phyloP scores from a whole-genome alignment of 2,329 filamentous ascomycete genomes.

The Sporothrix pallida region DNA sequence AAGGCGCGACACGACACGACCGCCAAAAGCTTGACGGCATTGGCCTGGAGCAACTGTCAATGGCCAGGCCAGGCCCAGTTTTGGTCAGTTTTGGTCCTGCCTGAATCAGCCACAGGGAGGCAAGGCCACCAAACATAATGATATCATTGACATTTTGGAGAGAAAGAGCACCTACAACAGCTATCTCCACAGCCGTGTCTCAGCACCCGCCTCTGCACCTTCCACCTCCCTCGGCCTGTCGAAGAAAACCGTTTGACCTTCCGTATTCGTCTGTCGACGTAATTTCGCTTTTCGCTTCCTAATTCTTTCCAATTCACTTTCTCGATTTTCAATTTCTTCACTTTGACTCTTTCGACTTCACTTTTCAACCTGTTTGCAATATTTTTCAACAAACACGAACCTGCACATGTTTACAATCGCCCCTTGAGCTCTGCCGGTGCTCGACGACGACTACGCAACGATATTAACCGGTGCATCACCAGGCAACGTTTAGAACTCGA shows the following conservation, averaged over 20 bases:
- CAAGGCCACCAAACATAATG: constrained; percentile 13
- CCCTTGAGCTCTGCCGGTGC: neutral
- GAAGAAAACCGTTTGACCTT: constrained; percentile 13
- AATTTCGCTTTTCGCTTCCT: neutral
- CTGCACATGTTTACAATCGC: constrained; percentile 4
- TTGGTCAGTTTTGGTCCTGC: too few species aligned
- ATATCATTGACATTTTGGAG: constrained; percentile 31
- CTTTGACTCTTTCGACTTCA: neutral
- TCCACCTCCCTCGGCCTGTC: constrained; percentile 15
- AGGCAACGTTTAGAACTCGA: constrained; percentile 10
- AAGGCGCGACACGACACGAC: constrained; percentile 25
- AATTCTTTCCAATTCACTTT: neutral
- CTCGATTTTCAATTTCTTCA: neutral
- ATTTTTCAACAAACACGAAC: neutral
- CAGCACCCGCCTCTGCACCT: constrained; percentile 3
- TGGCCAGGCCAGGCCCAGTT: neutral
- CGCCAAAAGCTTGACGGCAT: constrained; percentile 26
- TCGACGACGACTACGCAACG: constrained; percentile 3
- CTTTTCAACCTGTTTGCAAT: neutral
- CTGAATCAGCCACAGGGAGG: too few species aligned
- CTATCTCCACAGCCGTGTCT: neutral
- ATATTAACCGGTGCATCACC: constrained; percentile 21
- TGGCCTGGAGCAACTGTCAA: constrained; percentile 15
- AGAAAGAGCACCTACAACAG: neutral
- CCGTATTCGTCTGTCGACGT: constrained; percentile 13